Conservation (phyloP, 2,329 filamentous ascomycete species). For the Ascochyta koolunga region DNA sequence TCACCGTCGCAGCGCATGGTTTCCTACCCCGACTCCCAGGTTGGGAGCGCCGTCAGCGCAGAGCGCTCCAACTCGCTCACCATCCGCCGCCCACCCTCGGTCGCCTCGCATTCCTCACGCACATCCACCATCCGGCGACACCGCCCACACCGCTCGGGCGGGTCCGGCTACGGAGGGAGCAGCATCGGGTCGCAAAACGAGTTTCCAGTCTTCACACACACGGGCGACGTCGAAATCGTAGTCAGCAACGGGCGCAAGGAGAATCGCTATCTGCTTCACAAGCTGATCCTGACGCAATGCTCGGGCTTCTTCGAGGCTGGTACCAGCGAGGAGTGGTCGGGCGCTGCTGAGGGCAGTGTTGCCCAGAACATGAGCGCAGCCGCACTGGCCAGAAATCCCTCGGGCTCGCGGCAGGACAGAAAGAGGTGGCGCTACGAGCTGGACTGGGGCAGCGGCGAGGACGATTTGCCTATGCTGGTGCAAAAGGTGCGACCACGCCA, state of each 20-base stretch:
- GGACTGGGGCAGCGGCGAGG: slow-evolving; percentile 71
- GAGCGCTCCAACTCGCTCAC: slow-evolving; percentile 58
- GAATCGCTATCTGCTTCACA: slow-evolving; percentile 85
- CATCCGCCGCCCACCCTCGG: slow-evolving; percentile 66
- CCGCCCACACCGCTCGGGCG: slow-evolving; percentile 75
- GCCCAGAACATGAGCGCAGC: slow-evolving; percentile 32
- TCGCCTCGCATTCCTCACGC: slow-evolving; percentile 63
- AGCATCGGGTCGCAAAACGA: slow-evolving; percentile 80
- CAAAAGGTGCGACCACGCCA: slow-evolving; percentile 66
- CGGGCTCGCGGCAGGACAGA: slow-evolving; percentile 53
- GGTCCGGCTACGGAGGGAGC: slow-evolving; percentile 76
- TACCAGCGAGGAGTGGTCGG: slow-evolving; percentile 79
- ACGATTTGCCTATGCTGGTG: slow-evolving; percentile 85
- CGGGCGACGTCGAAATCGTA: slow-evolving; percentile 90
- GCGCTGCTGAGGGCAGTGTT: slow-evolving; percentile 40
- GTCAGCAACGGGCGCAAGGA: slow-evolving; percentile 73
- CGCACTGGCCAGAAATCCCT: slow-evolving; percentile 50
- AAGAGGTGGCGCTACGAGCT: slow-evolving; percentile 87
- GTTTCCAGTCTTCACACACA: slow-evolving; percentile 88
- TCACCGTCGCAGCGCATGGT: slow-evolving; percentile 57
- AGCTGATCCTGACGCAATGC: slow-evolving; percentile 84
- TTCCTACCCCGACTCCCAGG: slow-evolving; percentile 63
- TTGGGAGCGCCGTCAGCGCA: slow-evolving; percentile 40
- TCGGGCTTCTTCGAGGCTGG: slow-evolving; percentile 93
- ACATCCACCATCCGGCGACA: slow-evolving; percentile 48